A percentile compares a stretch with the other conserved stretches of the same genome.
Evolutionary conservation across 2,329 filamentous ascomycete species (phyloP).

Genomic region (Westerdykella aurantiaca): DNA sequence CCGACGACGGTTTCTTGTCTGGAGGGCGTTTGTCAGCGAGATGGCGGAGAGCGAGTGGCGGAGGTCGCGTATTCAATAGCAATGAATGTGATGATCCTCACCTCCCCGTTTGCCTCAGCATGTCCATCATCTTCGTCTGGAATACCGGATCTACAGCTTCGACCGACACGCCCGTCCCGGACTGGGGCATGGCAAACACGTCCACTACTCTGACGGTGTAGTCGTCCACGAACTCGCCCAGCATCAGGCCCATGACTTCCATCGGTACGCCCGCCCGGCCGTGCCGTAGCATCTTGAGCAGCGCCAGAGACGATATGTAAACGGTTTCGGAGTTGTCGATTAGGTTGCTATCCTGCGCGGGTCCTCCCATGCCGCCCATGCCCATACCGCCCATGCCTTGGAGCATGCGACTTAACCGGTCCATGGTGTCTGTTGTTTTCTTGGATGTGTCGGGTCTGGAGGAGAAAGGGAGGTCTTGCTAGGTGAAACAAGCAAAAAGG

Average conservation of each 20-base stretch:
- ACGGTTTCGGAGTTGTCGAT: conserved; percentile 99
- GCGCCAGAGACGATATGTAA: conserved; percentile 94
- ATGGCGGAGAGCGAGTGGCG: not conserved
- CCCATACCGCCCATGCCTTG: conserved; percentile 61
- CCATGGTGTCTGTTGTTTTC: conserved; percentile 53
- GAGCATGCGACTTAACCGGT: conserved; percentile 85
- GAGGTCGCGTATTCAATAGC: not conserved
- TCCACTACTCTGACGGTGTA: conserved; percentile 98
- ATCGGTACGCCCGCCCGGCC: conserved; percentile 96
- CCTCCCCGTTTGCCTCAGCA: conserved; percentile 95
- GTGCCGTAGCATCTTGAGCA: conserved; percentile 98
- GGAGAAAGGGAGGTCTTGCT: conserved; percentile 1
- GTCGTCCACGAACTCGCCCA: conserved; percentile 97
- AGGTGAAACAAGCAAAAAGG: not conserved
- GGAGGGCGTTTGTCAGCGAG: conserved; percentile 14
- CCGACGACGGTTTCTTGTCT: conserved; percentile 96
- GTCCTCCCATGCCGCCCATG: not conserved
- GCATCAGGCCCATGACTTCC: conserved; percentile 99
- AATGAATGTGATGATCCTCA: conserved; percentile 36
- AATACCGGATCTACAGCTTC: conserved; percentile 98
- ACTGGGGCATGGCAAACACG: conserved; percentile 99
- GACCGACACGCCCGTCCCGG: conserved; percentile 94
- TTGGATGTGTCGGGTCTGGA: conserved; percentile 1
- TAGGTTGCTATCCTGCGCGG: conserved; percentile 73
- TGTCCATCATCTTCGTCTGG: conserved; percentile 99